Evolutionary conservation across 1,139 yeast genomes (phyloP).

Genomic region (Hansenula anomala): DNA sequence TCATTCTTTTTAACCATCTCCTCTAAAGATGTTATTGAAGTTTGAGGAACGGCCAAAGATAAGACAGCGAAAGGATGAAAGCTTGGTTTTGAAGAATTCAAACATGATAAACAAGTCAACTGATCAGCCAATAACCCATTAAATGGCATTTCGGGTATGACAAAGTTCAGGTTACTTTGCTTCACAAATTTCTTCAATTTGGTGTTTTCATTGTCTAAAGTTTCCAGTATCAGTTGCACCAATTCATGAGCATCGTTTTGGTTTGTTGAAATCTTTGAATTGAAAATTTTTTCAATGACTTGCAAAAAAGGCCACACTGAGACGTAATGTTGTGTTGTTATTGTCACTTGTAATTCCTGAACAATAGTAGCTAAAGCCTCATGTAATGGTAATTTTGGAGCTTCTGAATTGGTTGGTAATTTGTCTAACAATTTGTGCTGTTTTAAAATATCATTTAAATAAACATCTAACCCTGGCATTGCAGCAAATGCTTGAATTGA

Average conservation of each 20-base stretch:
- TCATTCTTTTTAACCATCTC: conserved; percentile 54
- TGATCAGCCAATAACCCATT: conserved; percentile 62
- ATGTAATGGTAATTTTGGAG: conserved; percentile 45
- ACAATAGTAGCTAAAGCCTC: conserved; percentile 51
- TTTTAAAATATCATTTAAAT: conserved; percentile 43
- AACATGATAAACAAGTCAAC: conserved; percentile 66
- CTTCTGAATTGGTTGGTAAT: conserved; percentile 11
- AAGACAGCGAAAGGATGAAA: conserved; percentile 64
- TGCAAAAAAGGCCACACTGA: conserved; percentile 79
- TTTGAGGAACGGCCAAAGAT: conserved; percentile 73
- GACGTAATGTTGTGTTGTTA: conserved; percentile 44
- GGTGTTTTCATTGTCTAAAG: conserved; percentile 63
- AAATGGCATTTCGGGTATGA: conserved; percentile 65
- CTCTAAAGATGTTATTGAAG: conserved; percentile 40
- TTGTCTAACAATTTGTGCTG: conserved; percentile 23
- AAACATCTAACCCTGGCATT: conserved; percentile 56
- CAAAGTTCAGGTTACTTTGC: conserved; percentile 16
- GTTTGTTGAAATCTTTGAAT: conserved; percentile 68
- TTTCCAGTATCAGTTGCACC: conserved; percentile 73
- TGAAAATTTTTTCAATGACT: conserved; percentile 70
- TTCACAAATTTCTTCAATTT: conserved; percentile 35
- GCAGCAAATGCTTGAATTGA: conserved; percentile 81
- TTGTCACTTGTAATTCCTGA: conserved; percentile 58
- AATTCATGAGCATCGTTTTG: conserved; percentile 97
- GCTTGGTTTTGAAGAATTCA: conserved; percentile 54